Conservation (phyloP, 2,329 filamentous ascomycete species). For the Venturia effusa region DNA sequence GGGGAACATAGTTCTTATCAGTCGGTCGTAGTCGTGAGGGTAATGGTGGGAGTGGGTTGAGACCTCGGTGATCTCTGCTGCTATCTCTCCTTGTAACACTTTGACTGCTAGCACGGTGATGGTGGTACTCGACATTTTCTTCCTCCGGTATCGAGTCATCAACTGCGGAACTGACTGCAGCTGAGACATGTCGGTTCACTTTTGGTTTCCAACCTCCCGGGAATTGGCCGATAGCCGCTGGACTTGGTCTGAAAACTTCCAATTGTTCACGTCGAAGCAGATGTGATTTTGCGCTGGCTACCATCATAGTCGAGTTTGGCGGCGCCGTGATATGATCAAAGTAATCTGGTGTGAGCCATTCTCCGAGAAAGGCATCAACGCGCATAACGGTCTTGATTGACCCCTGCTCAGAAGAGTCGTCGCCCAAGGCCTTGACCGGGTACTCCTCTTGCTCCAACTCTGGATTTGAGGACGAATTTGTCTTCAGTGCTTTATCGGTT, state of each 20-base stretch:
- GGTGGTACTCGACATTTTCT: neutral
- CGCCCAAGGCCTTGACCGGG: neutral
- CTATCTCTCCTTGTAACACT: neutral
- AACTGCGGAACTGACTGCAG: slow-evolving; percentile 15
- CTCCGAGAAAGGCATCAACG: slow-evolving; percentile 84
- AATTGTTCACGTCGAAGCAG: slow-evolving; percentile 61
- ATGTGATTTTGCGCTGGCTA: slow-evolving; percentile 79
- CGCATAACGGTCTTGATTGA: slow-evolving; percentile 52
- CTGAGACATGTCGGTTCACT: slow-evolving; percentile 3
- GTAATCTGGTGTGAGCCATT: slow-evolving; percentile 91
- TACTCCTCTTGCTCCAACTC: neutral
- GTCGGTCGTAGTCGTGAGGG: slow-evolving; percentile 13
- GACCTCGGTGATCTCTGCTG: slow-evolving; percentile 5
- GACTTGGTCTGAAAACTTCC: slow-evolving; percentile 31
- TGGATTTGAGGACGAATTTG: slow-evolving; percentile 10
- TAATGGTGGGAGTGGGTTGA: neutral
- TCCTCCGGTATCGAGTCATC: slow-evolving; percentile 9
- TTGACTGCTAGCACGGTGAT: slow-evolving; percentile 9
- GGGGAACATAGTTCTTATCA: slow-evolving; percentile 53
- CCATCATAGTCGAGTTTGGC: slow-evolving; percentile 75
- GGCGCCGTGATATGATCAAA: slow-evolving; percentile 88
- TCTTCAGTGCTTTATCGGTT: slow-evolving; percentile 16
- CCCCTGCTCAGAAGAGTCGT: neutral
- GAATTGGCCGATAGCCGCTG: slow-evolving; percentile 36
- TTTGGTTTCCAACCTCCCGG: slow-evolving; percentile 42